These are phyloP conservation scores for Pholiota adiposa DNA, from an alignment of 1,284 basidiomycete species.

Conservation along the genomic window DNA sequence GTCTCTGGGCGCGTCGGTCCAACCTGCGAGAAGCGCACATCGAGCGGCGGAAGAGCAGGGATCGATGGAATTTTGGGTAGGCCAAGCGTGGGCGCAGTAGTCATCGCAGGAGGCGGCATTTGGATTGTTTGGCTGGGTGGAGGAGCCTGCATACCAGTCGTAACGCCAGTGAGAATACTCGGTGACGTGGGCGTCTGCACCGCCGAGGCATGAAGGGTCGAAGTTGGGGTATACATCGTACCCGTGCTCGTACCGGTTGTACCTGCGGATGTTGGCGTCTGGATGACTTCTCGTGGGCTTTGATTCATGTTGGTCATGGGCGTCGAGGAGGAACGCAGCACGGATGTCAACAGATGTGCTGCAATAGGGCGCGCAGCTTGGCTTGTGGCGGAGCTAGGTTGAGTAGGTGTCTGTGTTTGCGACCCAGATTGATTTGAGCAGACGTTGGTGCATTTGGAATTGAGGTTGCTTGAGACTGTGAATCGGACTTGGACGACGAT, in stretches of 20 bases:
- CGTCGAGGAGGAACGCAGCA: constrained; percentile 1
- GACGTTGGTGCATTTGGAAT: constrained; percentile 20
- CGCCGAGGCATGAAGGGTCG: constrained; percentile 22
- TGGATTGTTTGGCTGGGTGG: constrained; percentile 11
- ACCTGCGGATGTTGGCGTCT: constrained; percentile 21
- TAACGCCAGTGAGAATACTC: background rate
- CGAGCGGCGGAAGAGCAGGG: constrained; percentile 59
- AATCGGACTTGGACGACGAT: constrained; percentile 46
- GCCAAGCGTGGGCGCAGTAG: background rate
- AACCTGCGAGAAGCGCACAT: constrained; percentile 57
- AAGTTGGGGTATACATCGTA: constrained; percentile 26
- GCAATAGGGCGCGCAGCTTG: constrained; percentile 1
- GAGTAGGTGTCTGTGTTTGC: constrained; percentile 8
- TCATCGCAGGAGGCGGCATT: constrained; percentile 20
- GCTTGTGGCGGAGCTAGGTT: background rate
- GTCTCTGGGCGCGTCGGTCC: constrained; percentile 31
- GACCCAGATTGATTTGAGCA: constrained; percentile 4
- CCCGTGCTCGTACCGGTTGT: constrained; percentile 19
- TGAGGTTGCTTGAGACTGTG: too few relatives aligned
- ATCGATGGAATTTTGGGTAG: constrained; percentile 31
- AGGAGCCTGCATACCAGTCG: constrained; percentile 14
- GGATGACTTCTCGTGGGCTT: constrained; percentile 8
- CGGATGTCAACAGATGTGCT: background rate
- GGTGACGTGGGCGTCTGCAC: constrained; percentile 16
- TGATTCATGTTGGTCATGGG: background rate